Percentiles rank a stretch among this genome's conserved stretches.
These are phyloP conservation scores for Mercurialis annua DNA, from an alignment of 345 rosid genomes.

Conservation along the genomic window DNA sequence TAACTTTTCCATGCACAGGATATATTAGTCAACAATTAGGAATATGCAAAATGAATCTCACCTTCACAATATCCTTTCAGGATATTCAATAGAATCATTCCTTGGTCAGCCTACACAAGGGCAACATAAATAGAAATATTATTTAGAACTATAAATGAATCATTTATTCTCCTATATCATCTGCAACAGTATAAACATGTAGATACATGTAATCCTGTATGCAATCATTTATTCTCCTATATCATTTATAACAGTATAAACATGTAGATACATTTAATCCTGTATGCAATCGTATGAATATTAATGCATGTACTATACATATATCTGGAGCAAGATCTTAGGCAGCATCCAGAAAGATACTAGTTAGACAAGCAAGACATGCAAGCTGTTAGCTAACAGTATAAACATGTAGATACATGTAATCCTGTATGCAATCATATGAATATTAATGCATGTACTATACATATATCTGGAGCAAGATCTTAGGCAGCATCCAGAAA, in stretches of 20 bases:
- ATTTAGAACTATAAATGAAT: not conserved
- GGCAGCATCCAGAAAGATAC: not conserved
- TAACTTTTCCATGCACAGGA: not conserved
- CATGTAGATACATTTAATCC: not conserved
- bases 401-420: not conserved
- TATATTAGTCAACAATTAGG: not conserved
- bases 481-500: not conserved
- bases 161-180: not conserved
- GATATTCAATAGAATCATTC: slow-evolving; percentile 32
- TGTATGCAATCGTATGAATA: not conserved
- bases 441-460: not conserved
- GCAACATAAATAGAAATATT: slow-evolving; percentile 1
- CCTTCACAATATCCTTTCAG: slow-evolving; percentile 38
- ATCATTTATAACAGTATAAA: not conserved
- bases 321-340: not conserved
- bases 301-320: not conserved
- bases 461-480: not conserved
- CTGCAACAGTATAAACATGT: not conserved
- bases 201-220: not conserved
- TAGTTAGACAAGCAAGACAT: not conserved
- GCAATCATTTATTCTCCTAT: not conserved
- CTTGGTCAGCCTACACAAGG: slow-evolving; percentile 37
- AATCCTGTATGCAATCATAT: not conserved
- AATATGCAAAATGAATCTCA: slow-evolving; percentile 10
- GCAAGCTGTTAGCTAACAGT: not conserved